phyloP scores from a whole-genome alignment of 441 rosid genomes.

The Erodium trifolium region DNA sequence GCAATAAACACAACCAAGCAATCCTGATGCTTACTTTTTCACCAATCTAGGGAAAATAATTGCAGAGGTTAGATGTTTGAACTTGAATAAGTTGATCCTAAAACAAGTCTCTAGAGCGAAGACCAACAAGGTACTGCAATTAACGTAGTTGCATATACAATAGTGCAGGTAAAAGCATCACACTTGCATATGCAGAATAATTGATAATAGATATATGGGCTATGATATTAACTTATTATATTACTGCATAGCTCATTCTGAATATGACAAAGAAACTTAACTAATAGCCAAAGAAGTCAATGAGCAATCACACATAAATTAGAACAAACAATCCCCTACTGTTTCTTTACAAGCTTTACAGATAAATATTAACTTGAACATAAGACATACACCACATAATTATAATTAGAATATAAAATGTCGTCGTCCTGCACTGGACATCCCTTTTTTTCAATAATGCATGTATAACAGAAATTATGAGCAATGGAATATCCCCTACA shows the following conservation, averaged over 20 bases:
- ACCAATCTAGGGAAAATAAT: neutral
- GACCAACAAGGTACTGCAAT: neutral
- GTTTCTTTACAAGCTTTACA: neutral
- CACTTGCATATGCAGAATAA: neutral
- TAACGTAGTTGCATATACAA: neutral
- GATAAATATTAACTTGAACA: neutral
- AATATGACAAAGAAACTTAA: constrained; percentile 2
- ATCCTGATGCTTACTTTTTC: neutral
- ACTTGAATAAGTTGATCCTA: neutral
- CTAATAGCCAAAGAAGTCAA: constrained; percentile 2
- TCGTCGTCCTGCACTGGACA: neutral
- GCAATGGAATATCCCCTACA: neutral
- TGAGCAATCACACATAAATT: neutral
- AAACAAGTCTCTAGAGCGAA: constrained; percentile 3
- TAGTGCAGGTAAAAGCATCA: constrained; percentile 5
- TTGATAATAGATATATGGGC: neutral
- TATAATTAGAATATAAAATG: neutral
- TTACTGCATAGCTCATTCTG: neutral
- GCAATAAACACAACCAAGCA: neutral
- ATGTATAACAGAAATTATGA: constrained; percentile 7
- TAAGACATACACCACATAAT: neutral
- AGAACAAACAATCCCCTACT: neutral
- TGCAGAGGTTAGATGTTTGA: constrained; percentile 3
- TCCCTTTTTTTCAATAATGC: neutral
- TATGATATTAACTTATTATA: neutral